phyloP scores from a whole-genome alignment of 2,329 filamentous ascomycete species.

The Penicillium sp. region DNA sequence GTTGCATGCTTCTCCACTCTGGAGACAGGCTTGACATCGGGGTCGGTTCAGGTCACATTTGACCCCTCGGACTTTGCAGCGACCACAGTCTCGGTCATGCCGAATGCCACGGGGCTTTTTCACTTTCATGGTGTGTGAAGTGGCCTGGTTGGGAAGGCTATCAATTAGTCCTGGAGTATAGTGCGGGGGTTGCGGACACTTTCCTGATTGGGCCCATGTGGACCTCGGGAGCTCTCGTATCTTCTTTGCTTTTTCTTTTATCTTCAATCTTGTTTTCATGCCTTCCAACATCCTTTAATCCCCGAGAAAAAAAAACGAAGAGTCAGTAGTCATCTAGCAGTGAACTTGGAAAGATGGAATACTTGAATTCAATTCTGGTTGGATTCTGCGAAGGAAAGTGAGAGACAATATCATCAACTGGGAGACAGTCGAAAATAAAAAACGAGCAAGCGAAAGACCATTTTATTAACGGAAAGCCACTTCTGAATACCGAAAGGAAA shows the following conservation, averaged over 20 bases:
- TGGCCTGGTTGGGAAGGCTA: constrained; percentile 1
- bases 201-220: background rate
- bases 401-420: background rate
- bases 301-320: rapidly evolving
- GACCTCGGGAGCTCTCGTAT: background rate
- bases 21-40: constrained; percentile 27
- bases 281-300: background rate
- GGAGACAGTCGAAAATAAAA: background rate
- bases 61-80: constrained; percentile 26
- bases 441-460: background rate
- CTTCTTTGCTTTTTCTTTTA: background rate
- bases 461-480: background rate
- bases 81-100: constrained; percentile 31
- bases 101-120: constrained; percentile 34
- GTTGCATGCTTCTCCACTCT: constrained; percentile 20
- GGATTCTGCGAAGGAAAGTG: background rate
- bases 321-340: background rate
- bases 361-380: background rate
- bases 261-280: too few relatives aligned
- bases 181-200: constrained; percentile 6
- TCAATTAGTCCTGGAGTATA: background rate
- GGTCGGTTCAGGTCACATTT: constrained; percentile 36
- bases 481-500: background rate
- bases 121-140: constrained; percentile 10
- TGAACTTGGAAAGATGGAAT: background rate